Conservation (phyloP, 2,329 filamentous ascomycete genomes). For the Xylariaceae sp. region DNA sequence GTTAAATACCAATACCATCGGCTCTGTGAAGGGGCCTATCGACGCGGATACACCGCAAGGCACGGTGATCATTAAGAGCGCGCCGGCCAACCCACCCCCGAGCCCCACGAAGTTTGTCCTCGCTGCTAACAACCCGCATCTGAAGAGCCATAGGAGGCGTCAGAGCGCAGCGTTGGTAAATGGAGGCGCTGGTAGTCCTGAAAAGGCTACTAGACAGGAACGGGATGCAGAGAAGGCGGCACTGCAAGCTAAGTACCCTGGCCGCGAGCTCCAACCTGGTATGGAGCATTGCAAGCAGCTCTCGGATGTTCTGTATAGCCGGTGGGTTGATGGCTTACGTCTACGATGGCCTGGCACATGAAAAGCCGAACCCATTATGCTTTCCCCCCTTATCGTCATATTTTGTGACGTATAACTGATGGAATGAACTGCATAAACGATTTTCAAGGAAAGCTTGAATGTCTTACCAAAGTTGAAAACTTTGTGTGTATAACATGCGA, state of each 20-base stretch:
- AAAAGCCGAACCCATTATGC: background rate
- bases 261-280: conserved; percentile 64
- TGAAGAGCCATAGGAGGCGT: conserved; percentile 77
- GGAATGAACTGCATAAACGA: background rate
- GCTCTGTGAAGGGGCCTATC: conserved; percentile 39
- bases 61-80: conserved; percentile 65
- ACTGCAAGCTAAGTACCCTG: conserved; percentile 61
- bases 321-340: conserved; percentile 86
- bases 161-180: conserved; percentile 53
- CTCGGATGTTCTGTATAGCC: conserved; percentile 86
- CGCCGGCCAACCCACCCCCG: conserved; percentile 29
- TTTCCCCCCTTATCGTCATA: background rate
- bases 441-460: background rate
- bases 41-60: conserved; percentile 54
- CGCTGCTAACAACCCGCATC: conserved; percentile 82
- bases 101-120: conserved; percentile 73
- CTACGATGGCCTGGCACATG: conserved; percentile 66
- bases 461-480: background rate
- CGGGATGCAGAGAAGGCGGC: conserved; percentile 53
- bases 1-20: conserved; percentile 46
- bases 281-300: conserved; percentile 94
- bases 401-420: background rate
- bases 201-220: conserved; percentile 46
- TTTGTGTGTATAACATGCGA: conserved; percentile 5
- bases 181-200: conserved; percentile 35